These are phyloP conservation scores for Apiotrichum sp. DNA, from an alignment of 1,284 basidiomycete genomes.

Conservation along the genomic window DNA sequence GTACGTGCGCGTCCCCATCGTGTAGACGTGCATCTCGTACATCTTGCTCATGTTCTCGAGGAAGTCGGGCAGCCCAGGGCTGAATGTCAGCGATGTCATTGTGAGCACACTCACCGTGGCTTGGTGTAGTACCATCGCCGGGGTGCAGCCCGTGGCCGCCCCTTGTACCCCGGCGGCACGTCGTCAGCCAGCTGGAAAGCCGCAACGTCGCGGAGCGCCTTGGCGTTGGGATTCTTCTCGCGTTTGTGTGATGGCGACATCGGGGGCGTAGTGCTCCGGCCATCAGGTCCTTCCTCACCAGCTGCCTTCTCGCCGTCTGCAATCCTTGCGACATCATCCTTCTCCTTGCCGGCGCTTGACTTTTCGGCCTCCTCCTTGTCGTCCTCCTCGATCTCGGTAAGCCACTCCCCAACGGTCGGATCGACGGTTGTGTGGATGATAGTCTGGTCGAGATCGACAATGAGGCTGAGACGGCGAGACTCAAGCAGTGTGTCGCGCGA, in stretches of 20 bases:
- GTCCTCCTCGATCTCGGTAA: conserved; percentile 61
- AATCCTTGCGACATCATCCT: conserved; percentile 33
- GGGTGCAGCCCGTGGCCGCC: conserved; percentile 24
- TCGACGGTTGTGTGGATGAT: conserved; percentile 98
- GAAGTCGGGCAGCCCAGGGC: conserved; percentile 81
- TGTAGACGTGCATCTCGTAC: conserved; percentile 99
- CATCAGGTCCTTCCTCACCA: conserved; percentile 4
- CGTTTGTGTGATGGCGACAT: conserved; percentile 15
- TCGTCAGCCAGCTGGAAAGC: conserved; percentile 81
- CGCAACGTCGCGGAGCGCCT: conserved; percentile 65
- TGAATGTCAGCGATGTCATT: conserved; percentile 36
- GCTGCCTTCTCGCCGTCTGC: background rate
- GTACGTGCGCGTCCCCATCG: conserved; percentile 96
- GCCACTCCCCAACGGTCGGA: conserved; percentile 97
- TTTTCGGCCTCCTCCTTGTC: conserved; percentile 6
- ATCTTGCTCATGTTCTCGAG: conserved; percentile 63
- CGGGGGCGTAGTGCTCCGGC: conserved; percentile 16
- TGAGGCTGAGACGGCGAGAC: conserved; percentile 77
- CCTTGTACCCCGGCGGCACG: conserved; percentile 54
- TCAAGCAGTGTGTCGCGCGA: conserved; percentile 70
- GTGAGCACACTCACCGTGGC: conserved; percentile 60
- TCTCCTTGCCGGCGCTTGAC: background rate
- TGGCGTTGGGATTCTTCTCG: conserved; percentile 41
- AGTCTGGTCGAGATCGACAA: conserved; percentile 97
- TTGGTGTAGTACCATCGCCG: conserved; percentile 91